These are phyloP conservation scores for Coniochaeta sp. DNA, from an alignment of 2,329 filamentous ascomycete species.

Conservation along the genomic window DNA sequence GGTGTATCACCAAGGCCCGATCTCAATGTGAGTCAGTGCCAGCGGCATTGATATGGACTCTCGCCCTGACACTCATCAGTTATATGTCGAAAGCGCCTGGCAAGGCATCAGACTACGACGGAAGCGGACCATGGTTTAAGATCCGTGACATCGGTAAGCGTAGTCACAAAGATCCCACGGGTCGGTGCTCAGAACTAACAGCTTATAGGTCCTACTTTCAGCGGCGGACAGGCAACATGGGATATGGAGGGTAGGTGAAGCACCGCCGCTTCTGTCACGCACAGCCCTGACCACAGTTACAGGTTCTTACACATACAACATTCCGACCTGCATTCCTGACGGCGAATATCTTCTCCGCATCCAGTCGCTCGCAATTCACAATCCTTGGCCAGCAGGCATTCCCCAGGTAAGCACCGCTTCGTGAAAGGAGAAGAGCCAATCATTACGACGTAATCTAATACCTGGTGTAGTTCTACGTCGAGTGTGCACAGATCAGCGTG, in stretches of 20 bases:
- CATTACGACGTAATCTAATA: not conserved
- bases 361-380: slow-evolving; percentile 54
- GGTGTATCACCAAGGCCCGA: slow-evolving; percentile 34
- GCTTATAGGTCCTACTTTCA: slow-evolving; percentile 14
- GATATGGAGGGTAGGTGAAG: slow-evolving; percentile 20
- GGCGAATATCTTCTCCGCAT: slow-evolving; percentile 53
- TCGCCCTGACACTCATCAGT: slow-evolving; percentile 7
- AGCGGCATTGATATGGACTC: not conserved
- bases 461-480: slow-evolving; percentile 31
- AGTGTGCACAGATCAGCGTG: slow-evolving; percentile 34
- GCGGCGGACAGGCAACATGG: slow-evolving; percentile 23
- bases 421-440: not conserved
- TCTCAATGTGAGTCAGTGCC: slow-evolving; percentile 21
- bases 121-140: slow-evolving; percentile 34
- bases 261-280: not conserved
- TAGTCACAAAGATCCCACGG: not conserved
- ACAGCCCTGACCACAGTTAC: not conserved
- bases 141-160: slow-evolving; percentile 25
- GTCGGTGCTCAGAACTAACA: not conserved
- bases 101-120: slow-evolving; percentile 26
- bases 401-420: slow-evolving; percentile 20
- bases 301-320: slow-evolving; percentile 26
- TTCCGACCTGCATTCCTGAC: slow-evolving; percentile 42
- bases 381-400: slow-evolving; percentile 27
- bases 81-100: slow-evolving; percentile 33